Evolutionary conservation across 108 stramenopile genomes (phyloP), one percentile per base, ranked within the genome.

Genomic region (Cyclotella kingstonii): DNA sequence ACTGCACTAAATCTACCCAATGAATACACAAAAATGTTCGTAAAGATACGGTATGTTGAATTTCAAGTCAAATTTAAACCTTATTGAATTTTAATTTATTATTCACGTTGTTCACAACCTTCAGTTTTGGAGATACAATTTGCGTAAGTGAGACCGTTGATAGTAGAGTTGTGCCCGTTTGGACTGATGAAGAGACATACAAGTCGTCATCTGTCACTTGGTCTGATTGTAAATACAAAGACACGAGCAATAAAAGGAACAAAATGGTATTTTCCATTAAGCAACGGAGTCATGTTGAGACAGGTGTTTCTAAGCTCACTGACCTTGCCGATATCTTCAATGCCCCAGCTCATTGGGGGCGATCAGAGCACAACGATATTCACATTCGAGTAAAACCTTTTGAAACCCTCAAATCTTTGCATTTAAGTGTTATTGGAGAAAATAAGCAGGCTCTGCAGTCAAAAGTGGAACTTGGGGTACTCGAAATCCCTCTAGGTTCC

Each of bases 1-100:
- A 84, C 83, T 29, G 92, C 84, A 0, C 48, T 90, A 63, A 90
- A 90, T 62, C 77, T 93, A 31, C 84, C 89, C 4, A 82, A 88
- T 40, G 65, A 76, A 9, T 90, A 80, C 66, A 77, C 69, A 3
- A 76, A 79, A 4, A 90, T 90, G 84, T 65, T 76, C 59, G 85
- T 93, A 3, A 86, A 85, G 67, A 47, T 93, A 40, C 35, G 80
- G 51, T 51, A 38, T 9, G 56, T 33, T 33, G 39, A 17, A n/a
- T 23, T 15, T 35, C 27, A 49, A 62, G 18, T 19, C 27, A 46
- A 19, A 28, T 1, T 30, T 8, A 41, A 44, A 29, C 40, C 4
- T 15, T 42, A 10, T 33, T 34, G 3, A 59, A 35, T 22, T 22
- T 55, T 55, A 30, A 38, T 35, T 36, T 21, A 17, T 29, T 30